Percentiles rank a stretch among this genome's conserved stretches.
phyloP scores from a whole-genome alignment of 306 rosid species.

The Acacia confusa region DNA sequence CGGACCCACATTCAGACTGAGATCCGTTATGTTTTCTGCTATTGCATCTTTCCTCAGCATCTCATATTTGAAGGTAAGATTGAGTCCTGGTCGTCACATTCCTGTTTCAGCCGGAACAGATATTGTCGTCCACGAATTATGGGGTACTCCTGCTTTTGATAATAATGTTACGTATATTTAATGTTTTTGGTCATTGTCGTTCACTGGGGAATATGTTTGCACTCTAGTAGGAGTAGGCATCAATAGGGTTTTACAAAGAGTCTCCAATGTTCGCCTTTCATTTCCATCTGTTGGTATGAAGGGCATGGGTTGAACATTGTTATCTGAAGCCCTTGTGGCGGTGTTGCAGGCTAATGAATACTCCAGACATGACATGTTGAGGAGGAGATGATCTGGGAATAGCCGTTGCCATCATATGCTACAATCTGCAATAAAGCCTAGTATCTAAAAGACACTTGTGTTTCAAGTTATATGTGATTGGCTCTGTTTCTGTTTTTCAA shows the following conservation, averaged over 20 bases:
- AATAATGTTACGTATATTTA: background rate
- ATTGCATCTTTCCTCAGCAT: constrained; percentile 64
- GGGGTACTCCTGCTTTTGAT: constrained; percentile 8
- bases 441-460: constrained; percentile 31
- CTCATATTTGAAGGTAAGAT: constrained; percentile 65
- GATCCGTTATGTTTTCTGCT: constrained; percentile 37
- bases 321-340: background rate
- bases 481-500: background rate
- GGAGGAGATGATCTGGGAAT: constrained; percentile 55
- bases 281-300: constrained; percentile 2
- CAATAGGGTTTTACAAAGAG: background rate
- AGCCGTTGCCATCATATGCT: constrained; percentile 29
- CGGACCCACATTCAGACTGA: constrained; percentile 50
- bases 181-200: background rate
- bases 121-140: constrained; percentile 6
- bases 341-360: constrained; percentile 33
- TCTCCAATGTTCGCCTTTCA: background rate
- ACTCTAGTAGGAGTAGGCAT: background rate
- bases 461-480: constrained; percentile 32
- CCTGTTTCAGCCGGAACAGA: background rate
- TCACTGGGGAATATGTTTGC: background rate
- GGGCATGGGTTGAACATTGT: background rate
- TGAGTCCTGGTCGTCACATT: constrained; percentile 14
- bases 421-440: constrained; percentile 37
- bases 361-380: constrained; percentile 60